Base-by-base conservation (phyloP, 805 yeast genomes). In the Wickerhamiella galacta region DNA sequence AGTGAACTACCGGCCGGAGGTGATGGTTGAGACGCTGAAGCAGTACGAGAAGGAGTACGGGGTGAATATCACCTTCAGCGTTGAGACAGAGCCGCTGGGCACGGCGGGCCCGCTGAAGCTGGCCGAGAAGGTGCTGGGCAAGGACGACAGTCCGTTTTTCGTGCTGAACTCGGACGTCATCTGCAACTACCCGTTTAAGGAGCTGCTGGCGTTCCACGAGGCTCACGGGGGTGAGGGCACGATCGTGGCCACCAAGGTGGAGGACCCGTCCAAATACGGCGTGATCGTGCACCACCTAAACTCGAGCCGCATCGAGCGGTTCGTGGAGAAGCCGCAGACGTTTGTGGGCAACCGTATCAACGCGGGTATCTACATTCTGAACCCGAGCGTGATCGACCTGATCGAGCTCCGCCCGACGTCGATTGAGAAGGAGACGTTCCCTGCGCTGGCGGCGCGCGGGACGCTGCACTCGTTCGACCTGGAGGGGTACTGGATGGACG, bases 401-500 rank as follows among this genome's bases (percentile, higher is more conserved):
- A 90, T 90, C 55, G 96, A 90, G 56, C 71, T 87, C 72, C 83
- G 85, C 62, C 99, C 99, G 61, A 90, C 99, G 48, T 87, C 96
- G 33, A 90, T 90, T 52, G 99, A 90, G 71, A 85, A 85, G 76
- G 99, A 90, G 71, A 85, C 95, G 48, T 90, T 90, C 95, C 99
- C 99, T 52, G 64, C 67, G 52, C 72, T 90, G 51, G 95, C 92
- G 46, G 92, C 80, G 63, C 65, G 76, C 56, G 83, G 77, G 55
- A 70, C 76, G 40, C 70, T 90, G 52, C 90, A 75, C 70, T 85
- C 96, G 35, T 90, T 80, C 54, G 99, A 90, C 62, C 73, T 90
- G 55, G 95, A 90, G 68, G 96, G 98, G 46, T 90, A 75, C 80
- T 90, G 99, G 99, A 90, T 90, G 98, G 99, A 90, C 62, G 95